Base-by-base conservation (phyloP, 768 basidiomycete genomes). In the Lactarius deliciosus region DNA sequence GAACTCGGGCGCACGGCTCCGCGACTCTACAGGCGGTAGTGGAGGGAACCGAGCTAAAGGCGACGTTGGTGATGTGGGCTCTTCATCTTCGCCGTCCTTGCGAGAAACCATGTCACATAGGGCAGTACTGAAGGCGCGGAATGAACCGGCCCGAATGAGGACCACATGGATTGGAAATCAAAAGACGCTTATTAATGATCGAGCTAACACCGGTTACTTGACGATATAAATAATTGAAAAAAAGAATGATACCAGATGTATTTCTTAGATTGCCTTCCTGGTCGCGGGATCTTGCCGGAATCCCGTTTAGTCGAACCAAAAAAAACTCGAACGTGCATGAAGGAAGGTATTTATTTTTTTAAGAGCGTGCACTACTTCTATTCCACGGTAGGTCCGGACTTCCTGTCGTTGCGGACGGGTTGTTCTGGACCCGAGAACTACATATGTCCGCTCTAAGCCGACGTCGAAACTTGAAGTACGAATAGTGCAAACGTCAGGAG, bases 1-100 rank as follows among this genome's bases (percentile, higher is more conserved):
- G 72, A 94, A 89, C 77, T 95, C 93, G 53, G 90, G 83, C 15
- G 90, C 89, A 10, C 90, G 86, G 74, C 86, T 89, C 68, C 84
- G 84, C 66, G 78, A 74, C 61, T 82, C 83, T 47, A 73, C 76
- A 7, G 80, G 77, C 2, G 76, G 77, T 55, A 76, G 81, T 9
- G 79, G 75, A 40, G 82, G 81, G 32, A 83, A 72, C 1, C 80
- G 85, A 18, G 79, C 75, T 5, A 76, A 70, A 13, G 84, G 81
- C 53, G 82, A 81, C 5, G 82, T 81, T 15, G 83, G 81, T 16
- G 70, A 70, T 5, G 70, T 70, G 18, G 61, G 61, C 30, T 53
- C 66, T 10, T 55, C 66, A 15, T 55, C 50, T 38, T 30, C n/a
- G 34, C 32, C 20, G 28, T 36, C 30, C 54, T 57, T 61, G 59